Evolutionary conservation across 352 stramenopile species (phyloP).

Genomic region (Phytopythium aichiense): DNA sequence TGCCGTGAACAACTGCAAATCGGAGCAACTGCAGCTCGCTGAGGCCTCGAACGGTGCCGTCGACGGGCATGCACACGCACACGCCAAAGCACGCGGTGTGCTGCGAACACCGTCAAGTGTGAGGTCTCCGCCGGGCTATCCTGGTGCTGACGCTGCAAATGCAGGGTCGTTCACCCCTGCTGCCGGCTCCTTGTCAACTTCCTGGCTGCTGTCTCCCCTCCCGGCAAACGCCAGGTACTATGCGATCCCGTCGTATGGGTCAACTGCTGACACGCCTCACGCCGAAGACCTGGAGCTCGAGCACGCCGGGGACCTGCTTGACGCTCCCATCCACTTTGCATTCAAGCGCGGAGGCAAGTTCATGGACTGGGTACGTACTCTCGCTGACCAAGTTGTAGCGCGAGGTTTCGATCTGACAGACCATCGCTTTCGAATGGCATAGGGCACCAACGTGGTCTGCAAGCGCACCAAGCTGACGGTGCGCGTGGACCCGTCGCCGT

Average conservation of each 20-base stretch:
- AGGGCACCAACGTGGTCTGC: conserved; percentile 62
- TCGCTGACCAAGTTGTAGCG: not conserved
- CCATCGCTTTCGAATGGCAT: not conserved
- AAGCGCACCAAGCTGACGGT: conserved; percentile 64
- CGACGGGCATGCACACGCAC: not conserved
- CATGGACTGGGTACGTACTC: conserved; percentile 57
- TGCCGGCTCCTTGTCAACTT: not conserved
- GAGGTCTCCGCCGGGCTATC: not conserved
- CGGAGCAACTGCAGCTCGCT: not conserved
- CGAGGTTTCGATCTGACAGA: not conserved
- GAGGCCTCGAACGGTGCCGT: not conserved
- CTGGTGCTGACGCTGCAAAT: not conserved
- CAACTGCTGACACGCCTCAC: conserved; percentile 4
- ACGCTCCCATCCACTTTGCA: conserved; percentile 63
- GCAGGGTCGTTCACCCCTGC: not conserved
- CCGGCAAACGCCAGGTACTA: not conserved
- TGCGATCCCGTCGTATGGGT: conserved; percentile 2
- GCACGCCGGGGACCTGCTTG: conserved; percentile 26
- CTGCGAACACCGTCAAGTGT: not conserved
- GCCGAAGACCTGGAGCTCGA: conserved; percentile 12
- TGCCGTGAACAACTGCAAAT: conserved; percentile 56
- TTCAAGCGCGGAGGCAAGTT: conserved; percentile 66
- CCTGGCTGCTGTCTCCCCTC: not conserved
- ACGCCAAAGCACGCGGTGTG: not conserved
- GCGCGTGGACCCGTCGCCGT: conserved; percentile 70